Conservation (phyloP, 495 filamentous ascomycete genomes). For the Immersiella caudata region DNA sequence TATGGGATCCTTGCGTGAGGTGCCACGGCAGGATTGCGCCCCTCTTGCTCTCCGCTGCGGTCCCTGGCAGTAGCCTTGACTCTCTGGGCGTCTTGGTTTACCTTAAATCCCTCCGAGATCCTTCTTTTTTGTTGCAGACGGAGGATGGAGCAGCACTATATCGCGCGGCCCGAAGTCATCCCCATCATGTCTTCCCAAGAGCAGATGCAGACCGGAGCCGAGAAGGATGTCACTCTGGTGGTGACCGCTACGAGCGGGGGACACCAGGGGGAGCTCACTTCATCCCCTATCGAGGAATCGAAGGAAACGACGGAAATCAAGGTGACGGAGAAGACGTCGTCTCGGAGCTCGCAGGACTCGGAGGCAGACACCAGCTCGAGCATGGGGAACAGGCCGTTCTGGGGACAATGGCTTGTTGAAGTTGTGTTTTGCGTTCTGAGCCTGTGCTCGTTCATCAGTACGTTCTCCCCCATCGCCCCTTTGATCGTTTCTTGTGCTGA, state of each 20-base stretch:
- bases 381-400: not conserved
- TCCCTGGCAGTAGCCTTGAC: not conserved
- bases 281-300: not conserved
- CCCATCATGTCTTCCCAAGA: not conserved
- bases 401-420: not conserved
- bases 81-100: not conserved
- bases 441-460: conserved; percentile 5
- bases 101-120: not conserved
- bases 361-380: not conserved
- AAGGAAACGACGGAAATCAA: not conserved
- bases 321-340: not conserved
- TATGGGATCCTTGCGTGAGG: not conserved
- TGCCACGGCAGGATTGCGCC: not conserved
- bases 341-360: not conserved
- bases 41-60: not conserved
- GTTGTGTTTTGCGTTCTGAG: not conserved
- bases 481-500: not conserved
- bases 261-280: not conserved
- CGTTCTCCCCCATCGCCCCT: not conserved
- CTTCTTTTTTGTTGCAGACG: not conserved
- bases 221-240: not conserved
- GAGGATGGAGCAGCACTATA: not conserved
- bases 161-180: not conserved
- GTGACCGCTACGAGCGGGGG: not conserved
- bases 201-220: not conserved